Evolutionary conservation across 805 yeast genomes (phyloP), one percentile per base, ranked within the genome.

Genomic region (Candida argentea): DNA sequence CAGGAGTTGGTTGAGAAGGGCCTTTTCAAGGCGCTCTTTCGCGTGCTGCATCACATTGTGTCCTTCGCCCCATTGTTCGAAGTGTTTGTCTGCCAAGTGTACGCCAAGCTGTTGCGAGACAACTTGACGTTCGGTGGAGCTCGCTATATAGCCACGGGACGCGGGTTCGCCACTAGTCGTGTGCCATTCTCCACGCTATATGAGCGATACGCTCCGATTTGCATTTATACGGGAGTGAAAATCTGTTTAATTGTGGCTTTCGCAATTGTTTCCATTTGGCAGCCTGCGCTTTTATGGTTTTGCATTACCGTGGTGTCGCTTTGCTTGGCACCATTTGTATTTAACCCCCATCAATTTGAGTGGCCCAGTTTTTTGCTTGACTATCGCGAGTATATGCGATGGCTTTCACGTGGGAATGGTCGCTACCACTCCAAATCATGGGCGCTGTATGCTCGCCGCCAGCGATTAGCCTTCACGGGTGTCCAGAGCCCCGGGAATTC

Each of bases 101-200:
- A 89, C 50, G 82, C 96, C 4, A 72, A 73, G 42, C 70, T 95
- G 1, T 59, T 89, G 40, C 56, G 73, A 26, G 71, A 73, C 28
- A 91, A 87, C 52, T 62, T 89, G 27, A 67, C 86, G 1, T 78
- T 81, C 56, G 97, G 97, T 4, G 94, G 94, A 26, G 97, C 97
- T 1, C 68, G 75, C 30, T 89, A 89, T 47, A 80, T 89, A 37
- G 76, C 94, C 7, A 85, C 96, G 2, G 97, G 97, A 2, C 64
- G 97, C 56, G 94, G 95, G 1, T 82, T 87, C 61, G 95, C 97
- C 2, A 84, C 85, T 13, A 69, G 86, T 3, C 69, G 97, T 43
- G 55, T 73, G 16, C 73, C 83, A 5, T 89, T 89, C 51, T 57
- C 76, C 12, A 62, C 65, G 3, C 57, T 89, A 17, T 89, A 79